Evolutionary conservation across 257 asterid species (phyloP), one percentile per base, ranked within the genome.

Genomic region (Penstemon eatonii): DNA sequence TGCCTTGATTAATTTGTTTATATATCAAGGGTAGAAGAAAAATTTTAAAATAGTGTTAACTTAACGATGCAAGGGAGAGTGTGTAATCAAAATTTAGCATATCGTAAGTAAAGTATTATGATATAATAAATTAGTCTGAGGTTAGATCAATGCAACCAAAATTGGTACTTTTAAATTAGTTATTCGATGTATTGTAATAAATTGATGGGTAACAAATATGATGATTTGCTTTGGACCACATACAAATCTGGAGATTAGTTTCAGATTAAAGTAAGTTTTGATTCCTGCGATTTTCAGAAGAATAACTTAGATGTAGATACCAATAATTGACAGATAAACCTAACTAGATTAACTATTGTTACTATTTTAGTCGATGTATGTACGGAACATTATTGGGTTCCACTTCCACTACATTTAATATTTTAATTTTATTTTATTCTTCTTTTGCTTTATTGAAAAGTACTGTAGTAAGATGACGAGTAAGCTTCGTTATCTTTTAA

Each of bases 321-420:
- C n/a, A 19, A 49, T 49, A 4, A 41, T 39, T 64, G 40, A 75
- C 36, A 62, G 47, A 25, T 53, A 66, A 38, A 38, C 19, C 64
- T n/a, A 53, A 70, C 42, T 9, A 47, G 51, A 46, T 72, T 36
- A 45, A 53, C 65, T 58, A 58, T 65, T 37, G 10, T 64, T 65
- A 61, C 64, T 74, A 78, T 56, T 60, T 69, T 74, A 60, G 74
- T 69, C 68, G 50, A 46, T 13, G 7, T 15, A 41, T 37, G 53
- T 68, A 74, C 73, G 6, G 33, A n/a, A 38, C 7, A 61, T 25
- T 61, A 61, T 25, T 61, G 73, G 76, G 63, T 49, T 45, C 75
- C 75, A 64, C 61, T 60, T 46, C 47, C 18, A 15, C 18, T 15
- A 15, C 45, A 51, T 15, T 75, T 68, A 69, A 63, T 70, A 51